Evolutionary conservation across 805 yeast genomes (phyloP).

Genomic region (Lachancea lanzarotensis): DNA sequence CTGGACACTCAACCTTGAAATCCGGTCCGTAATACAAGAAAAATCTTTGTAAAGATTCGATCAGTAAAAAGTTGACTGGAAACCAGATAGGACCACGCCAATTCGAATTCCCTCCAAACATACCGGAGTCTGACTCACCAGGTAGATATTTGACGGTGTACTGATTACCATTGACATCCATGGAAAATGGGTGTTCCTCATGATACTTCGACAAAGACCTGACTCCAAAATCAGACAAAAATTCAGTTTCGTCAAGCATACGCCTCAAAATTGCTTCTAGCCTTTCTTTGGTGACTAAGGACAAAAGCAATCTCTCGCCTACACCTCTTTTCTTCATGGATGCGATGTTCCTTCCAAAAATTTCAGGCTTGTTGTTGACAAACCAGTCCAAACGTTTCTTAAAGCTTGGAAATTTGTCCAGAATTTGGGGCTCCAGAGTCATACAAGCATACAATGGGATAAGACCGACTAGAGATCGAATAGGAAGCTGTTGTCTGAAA

Average conservation of each 20-base stretch:
- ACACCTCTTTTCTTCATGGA: conserved; percentile 72
- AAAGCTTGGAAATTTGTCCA: conserved; percentile 74
- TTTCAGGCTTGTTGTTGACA: conserved; percentile 55
- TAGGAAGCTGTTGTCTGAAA: conserved; percentile 64
- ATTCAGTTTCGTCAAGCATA: conserved; percentile 82
- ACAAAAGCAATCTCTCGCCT: conserved; percentile 72
- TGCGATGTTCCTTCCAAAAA: conserved; percentile 80
- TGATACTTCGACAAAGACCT: conserved; percentile 85
- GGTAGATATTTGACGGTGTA: conserved; percentile 71
- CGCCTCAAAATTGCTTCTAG: conserved; percentile 65
- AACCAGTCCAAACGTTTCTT: conserved; percentile 82
- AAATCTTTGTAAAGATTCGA: conserved; percentile 82
- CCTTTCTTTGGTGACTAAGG: conserved; percentile 77
- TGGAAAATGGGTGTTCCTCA: conserved; percentile 73
- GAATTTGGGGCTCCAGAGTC: conserved; percentile 77
- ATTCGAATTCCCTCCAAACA: conserved; percentile 94
- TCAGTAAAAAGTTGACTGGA: conserved; percentile 79
- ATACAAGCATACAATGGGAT: conserved; percentile 86
- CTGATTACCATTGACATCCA: conserved; percentile 72
- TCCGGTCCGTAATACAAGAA: conserved; percentile 83
- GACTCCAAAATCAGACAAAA: conserved; percentile 76
- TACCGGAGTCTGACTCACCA: conserved; percentile 86
- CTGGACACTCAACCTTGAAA: conserved; percentile 82
- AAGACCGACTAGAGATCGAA: conserved; percentile 83
- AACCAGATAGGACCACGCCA: conserved; percentile 99